Evolutionary conservation across 2,329 filamentous ascomycete genomes (phyloP).

Genomic region (Phialophora macrospora): DNA sequence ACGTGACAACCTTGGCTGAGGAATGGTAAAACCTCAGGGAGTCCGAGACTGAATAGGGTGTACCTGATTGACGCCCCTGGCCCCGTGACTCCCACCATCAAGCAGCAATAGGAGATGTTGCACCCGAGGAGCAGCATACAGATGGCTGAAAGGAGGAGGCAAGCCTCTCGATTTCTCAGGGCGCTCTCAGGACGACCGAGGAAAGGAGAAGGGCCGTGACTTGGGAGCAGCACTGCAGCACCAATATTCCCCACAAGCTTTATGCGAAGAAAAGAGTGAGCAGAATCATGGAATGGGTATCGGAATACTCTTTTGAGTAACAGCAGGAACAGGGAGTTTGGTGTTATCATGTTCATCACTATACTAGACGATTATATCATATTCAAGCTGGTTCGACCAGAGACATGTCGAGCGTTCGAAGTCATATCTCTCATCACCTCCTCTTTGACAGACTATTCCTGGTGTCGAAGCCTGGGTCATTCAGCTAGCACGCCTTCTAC

Average conservation of each 20-base stretch:
- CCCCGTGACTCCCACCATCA: no score
- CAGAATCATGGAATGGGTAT: background rate
- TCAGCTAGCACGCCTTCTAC: slow-evolving; percentile 39
- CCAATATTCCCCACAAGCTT: background rate
- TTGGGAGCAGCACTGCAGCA: background rate
- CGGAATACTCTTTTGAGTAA: background rate
- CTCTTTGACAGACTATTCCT: background rate
- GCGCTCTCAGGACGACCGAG: background rate
- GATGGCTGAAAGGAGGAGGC: background rate
- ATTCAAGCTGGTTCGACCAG: background rate
- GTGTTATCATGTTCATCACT: background rate
- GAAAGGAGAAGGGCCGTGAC: background rate
- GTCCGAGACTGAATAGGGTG: no score
- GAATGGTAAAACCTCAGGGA: background rate
- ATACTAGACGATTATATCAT: background rate
- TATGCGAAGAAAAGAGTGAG: background rate
- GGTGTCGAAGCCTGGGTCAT: background rate
- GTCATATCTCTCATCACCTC: background rate
- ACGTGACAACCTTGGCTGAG: background rate
- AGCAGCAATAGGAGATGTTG: no score
- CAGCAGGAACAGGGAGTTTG: background rate
- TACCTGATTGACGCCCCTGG: no score
- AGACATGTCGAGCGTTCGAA: background rate
- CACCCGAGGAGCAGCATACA: background rate
- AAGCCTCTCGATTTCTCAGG: background rate